Evolutionary conservation across 2,329 filamentous ascomycete genomes (phyloP), one percentile per base, ranked within the genome.

Genomic region (Cladophialophora carrionii): DNA sequence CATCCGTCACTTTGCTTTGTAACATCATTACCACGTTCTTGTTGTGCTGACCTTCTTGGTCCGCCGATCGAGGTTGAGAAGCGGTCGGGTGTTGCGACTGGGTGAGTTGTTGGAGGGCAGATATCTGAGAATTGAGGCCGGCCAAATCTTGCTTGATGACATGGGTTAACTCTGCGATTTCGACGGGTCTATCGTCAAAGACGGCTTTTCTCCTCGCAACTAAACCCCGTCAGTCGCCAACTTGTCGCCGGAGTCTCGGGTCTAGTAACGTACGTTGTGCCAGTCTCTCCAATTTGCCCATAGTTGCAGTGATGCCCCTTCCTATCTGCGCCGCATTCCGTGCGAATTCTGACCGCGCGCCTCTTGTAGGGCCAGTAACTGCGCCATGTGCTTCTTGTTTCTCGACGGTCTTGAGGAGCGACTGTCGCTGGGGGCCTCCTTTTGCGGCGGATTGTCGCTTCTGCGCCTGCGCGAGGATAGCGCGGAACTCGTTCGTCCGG

Each of bases 61-160:
- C 85, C 10, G 74, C 76, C 20, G 77, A 77, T 70, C 77, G 78
- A 57, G 77, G 76, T 48, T 79, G 78, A 66, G 77, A 80, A 4
- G 77, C 76, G 70, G 83, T 84, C 20, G 90, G 89, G 72, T 94
- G 90, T 77, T 93, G 89, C 65, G 90, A 85, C 61, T 88, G 86
- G 14, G 92, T 89, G 53, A 97, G 83, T 6, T 84, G 80, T 75
- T 96, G 91, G n/a, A 99, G 82, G 9, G 84, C 83, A 53, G 90
- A 90, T 72, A 98, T 98, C 75, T 96, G 90, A 71, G 92, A 88
- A 78, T 97, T 98, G 64, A 91, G 78, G 4, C 84, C 87, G 1
- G 92, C 91, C 59, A 98, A 86, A 74, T 98, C 94, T 82, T 98
- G 94, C 81, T 98, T 98, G 83, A 98, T 97, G 75, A 98, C 90